Conservation (phyloP, 2,329 filamentous ascomycete genomes). For the Myriangium duriaei region DNA sequence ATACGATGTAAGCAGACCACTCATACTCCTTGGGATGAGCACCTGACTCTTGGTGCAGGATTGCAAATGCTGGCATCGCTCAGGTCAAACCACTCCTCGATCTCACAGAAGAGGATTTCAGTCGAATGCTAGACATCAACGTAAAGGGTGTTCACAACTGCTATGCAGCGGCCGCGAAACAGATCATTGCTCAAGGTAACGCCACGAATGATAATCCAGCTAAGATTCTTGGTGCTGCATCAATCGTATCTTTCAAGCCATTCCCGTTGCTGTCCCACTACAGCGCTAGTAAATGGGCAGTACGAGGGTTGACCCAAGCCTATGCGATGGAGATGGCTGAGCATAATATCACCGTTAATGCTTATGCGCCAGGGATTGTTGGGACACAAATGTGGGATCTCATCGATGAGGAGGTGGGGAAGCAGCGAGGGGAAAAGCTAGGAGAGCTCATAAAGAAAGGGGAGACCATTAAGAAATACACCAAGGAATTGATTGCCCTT, state of each 20-base stretch:
- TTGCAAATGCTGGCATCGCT: constrained; percentile 51
- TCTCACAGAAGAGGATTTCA: constrained; percentile 44
- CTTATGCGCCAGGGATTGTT: constrained; percentile 56
- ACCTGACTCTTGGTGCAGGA: constrained; percentile 19
- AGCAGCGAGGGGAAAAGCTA: constrained; percentile 37
- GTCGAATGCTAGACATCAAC: constrained; percentile 51
- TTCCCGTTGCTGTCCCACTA: constrained; percentile 50
- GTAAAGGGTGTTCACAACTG: constrained; percentile 52
- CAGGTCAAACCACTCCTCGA: constrained; percentile 46
- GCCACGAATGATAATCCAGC: constrained; percentile 26
- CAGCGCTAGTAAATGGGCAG: constrained; percentile 52
- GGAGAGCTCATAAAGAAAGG: constrained; percentile 32
- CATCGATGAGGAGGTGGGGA: constrained; percentile 49
- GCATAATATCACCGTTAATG: constrained; percentile 54
- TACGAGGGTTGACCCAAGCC: constrained; percentile 52
- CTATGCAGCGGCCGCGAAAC: constrained; percentile 49
- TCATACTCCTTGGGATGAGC: not conserved
- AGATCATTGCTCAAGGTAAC: constrained; percentile 50
- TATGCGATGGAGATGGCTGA: constrained; percentile 54
- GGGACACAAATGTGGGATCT: constrained; percentile 57
- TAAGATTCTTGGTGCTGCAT: constrained; percentile 36
- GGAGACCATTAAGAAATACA: constrained; percentile 41
- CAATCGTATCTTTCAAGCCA: constrained; percentile 48
- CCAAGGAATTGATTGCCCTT: constrained; percentile 42
- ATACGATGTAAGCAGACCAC: constrained; percentile 28